These are phyloP conservation scores for Lophiotrema nucula DNA, from an alignment of 495 filamentous ascomycete genomes.

Conservation along the genomic window DNA sequence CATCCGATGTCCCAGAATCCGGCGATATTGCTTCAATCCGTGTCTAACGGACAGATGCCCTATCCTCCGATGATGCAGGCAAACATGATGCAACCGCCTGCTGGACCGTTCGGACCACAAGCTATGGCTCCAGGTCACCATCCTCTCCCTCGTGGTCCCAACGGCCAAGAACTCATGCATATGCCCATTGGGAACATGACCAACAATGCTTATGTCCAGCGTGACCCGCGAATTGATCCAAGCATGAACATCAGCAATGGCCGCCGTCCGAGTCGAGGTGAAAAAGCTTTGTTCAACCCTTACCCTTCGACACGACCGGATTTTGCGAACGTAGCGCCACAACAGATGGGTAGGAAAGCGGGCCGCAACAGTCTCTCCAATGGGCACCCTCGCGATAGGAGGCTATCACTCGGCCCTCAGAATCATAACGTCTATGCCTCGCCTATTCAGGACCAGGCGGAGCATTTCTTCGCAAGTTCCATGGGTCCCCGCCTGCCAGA, in stretches of 20 bases:
- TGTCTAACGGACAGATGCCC: neutral
- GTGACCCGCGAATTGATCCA: neutral
- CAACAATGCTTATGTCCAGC: neutral
- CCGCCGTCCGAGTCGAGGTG: constrained; percentile 5
- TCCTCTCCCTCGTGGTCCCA: neutral
- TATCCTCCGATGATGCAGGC: constrained; percentile 1
- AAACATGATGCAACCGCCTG: neutral
- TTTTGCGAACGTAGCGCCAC: constrained; percentile 10
- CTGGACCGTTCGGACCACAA: neutral
- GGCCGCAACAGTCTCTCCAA: constrained; percentile 17
- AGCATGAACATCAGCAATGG: neutral
- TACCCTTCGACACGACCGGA: constrained; percentile 18
- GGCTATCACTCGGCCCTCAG: constrained; percentile 17
- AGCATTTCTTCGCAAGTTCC: neutral
- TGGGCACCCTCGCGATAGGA: constrained; percentile 2
- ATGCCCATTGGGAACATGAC: constrained; percentile 19
- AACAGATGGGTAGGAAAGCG: neutral
- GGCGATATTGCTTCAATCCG: too few species aligned
- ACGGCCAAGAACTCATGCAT: neutral
- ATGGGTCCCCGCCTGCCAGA: neutral
- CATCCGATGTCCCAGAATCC: too few species aligned
- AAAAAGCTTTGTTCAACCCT: constrained; percentile 19
- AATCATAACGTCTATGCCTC: neutral
- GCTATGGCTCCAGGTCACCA: constrained; percentile 4
- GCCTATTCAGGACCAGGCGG: neutral